Base-by-base conservation (phyloP, 169 alveolate species). In the Eimeria acervulina region DNA sequence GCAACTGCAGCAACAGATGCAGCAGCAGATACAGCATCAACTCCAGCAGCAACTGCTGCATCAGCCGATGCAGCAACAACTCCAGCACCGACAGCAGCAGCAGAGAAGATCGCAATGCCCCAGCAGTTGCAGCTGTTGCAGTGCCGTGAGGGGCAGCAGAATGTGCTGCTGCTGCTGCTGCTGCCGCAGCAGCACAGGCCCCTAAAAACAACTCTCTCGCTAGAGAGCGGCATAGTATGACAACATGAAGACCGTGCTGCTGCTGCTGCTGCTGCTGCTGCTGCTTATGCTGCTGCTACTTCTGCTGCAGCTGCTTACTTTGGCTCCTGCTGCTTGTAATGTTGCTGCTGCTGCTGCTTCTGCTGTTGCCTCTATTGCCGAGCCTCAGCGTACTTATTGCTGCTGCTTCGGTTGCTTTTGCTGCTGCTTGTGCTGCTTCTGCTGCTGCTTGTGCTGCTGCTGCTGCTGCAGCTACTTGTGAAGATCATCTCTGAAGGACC, bases 141-240 rank as follows among this genome's bases (percentile, higher is more conserved):
- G 44, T 6, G 84, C 84, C 5, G 76, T 17, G 76, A 66, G 40
- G 76, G 76, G 13, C 76, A 47, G 12, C 55, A 47, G 55, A 47
- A 47, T 47, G 55, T 47, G 55, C 55, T 47, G 55, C 55, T 47
- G 55, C 28, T 66, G 40, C 76, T 66, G 36, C 76, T 66, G 76
- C 76, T 66, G 76, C 76, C 76, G 28, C 76, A 66, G 76, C 76
- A 66, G 76, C 76, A 66, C 40, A 23, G 19, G 19, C 76, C 76
- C 15, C 40, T 66, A 28, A 17, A 66, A 66, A 66, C 76, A 28
- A 66, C 15, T 23, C 76, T 66, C 19, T 66, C 76, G 7, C 36
- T 66, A 5, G 13, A 28, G 28, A 66, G 76, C 76, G 36, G 15
- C 76, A 28, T 28, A 26, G 76, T 66, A 28, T 8, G 19, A 28